phyloP scores from a whole-genome alignment of 1,284 basidiomycete species.

The Lentinula novae-zelandiae region DNA sequence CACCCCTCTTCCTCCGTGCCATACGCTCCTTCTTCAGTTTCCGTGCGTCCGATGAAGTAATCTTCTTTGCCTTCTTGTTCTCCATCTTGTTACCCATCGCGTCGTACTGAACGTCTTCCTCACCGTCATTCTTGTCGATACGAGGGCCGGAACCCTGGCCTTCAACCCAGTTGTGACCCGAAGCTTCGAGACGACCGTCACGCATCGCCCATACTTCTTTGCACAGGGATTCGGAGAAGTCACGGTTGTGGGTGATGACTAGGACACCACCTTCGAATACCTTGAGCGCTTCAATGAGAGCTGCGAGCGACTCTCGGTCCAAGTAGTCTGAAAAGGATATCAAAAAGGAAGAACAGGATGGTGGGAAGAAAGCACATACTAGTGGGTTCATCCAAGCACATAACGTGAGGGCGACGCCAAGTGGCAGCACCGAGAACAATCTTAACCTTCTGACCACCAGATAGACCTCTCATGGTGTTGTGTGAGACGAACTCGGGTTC shows the following conservation, averaged over 20 bases:
- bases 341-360: conserved; percentile 6
- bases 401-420: conserved; percentile 96
- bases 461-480: conserved; percentile 96
- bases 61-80: conserved; percentile 80
- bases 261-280: conserved; percentile 96
- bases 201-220: conserved; percentile 93
- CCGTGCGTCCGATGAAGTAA: conserved; percentile 75
- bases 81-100: conserved; percentile 97
- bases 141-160: conserved; percentile 90
- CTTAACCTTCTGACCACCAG: conserved; percentile 99
- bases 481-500: conserved; percentile 96
- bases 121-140: conserved; percentile 86
- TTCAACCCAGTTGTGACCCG: conserved; percentile 98
- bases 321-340: conserved; percentile 69
- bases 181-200: conserved; percentile 88
- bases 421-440: conserved; percentile 98
- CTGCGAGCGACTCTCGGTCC: conserved; percentile 96
- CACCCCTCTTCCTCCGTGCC: conserved; percentile 80
- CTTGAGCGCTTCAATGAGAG: conserved; percentile 95
- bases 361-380: conserved; percentile 43
- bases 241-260: conserved; percentile 95
- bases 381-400: conserved; percentile 97
- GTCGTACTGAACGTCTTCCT: conserved; percentile 88
- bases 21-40: conserved; percentile 97
- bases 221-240: conserved; percentile 97